These are phyloP conservation scores for Tilletia setariae DNA, from an alignment of 1,284 basidiomycete species.

Conservation along the genomic window DNA sequence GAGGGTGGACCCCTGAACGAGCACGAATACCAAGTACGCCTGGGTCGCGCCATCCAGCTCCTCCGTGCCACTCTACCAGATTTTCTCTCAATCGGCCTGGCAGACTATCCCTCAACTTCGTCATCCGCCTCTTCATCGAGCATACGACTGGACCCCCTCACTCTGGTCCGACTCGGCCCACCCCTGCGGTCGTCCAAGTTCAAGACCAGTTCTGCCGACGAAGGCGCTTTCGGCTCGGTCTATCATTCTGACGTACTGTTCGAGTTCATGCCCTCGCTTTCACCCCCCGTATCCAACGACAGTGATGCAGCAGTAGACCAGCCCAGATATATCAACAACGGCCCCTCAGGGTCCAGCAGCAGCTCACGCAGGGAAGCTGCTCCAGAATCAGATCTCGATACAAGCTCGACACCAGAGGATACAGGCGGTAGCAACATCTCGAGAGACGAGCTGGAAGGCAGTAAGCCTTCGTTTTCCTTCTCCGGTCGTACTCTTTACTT, in stretches of 20 bases:
- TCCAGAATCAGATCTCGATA: too few relatives aligned
- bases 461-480: constrained; percentile 35
- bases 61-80: constrained; percentile 32
- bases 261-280: constrained; percentile 29
- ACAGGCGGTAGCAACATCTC: too few relatives aligned
- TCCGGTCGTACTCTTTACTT: constrained; percentile 43
- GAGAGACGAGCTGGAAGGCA: constrained; percentile 13
- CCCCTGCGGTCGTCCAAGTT: neutral
- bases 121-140: neutral
- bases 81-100: constrained; percentile 34
- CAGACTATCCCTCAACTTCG: constrained; percentile 23
- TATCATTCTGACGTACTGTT: constrained; percentile 42
- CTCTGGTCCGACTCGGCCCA: neutral
- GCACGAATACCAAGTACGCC: constrained; percentile 37
- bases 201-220: neutral
- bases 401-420: too few relatives aligned
- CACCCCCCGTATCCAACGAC: constrained; percentile 1
- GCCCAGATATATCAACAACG: too few relatives aligned
- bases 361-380: too few relatives aligned
- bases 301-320: neutral
- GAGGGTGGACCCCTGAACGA: constrained; percentile 17
- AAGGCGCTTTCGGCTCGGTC: constrained; percentile 12
- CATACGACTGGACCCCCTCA: neutral
- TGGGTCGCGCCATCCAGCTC: constrained; percentile 34
- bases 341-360: too few relatives aligned